phyloP scores from a whole-genome alignment of 2,329 filamentous ascomycete genomes.

The Penicillium sp. region DNA sequence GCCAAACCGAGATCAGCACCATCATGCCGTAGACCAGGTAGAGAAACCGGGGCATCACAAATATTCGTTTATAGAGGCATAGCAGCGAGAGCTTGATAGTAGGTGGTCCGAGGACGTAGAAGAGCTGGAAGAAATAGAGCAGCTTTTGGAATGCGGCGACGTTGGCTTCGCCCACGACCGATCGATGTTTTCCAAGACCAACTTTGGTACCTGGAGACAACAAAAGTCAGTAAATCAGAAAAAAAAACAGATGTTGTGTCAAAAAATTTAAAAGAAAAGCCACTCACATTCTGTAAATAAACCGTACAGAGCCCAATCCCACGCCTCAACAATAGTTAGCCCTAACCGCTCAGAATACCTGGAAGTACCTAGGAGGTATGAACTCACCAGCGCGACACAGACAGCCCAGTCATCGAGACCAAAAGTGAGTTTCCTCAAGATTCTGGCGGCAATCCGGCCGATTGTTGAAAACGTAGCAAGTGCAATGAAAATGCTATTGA shows the following conservation, averaged over 20 bases:
- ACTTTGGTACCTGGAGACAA: too few species aligned
- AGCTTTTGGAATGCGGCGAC: neutral
- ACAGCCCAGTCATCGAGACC: conserved; percentile 9
- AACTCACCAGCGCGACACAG: conserved; percentile 6
- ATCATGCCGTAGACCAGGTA: conserved; percentile 6
- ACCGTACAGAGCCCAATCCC: too few species aligned
- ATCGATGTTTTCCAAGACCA: conserved; percentile 3
- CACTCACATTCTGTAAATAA: too few species aligned
- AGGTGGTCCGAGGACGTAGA: conserved; percentile 3
- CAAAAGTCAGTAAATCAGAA: too few species aligned
- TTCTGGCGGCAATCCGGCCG: conserved; percentile 1
- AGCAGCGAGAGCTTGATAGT: conserved; percentile 8
- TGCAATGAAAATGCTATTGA: neutral
- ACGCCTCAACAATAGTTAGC: too few species aligned
- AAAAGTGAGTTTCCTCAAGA: neutral
- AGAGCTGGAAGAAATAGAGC: conserved; percentile 12
- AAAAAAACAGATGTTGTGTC: too few species aligned
- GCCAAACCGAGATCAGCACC: conserved; percentile 1
- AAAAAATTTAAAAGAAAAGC: too few species aligned
- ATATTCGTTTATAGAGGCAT: conserved; percentile 9
- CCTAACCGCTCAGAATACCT: too few species aligned
- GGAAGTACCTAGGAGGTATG: too few species aligned
- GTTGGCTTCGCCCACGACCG: neutral
- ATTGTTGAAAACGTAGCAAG: neutral
- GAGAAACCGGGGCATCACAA: neutral